phyloP scores from a whole-genome alignment of 208 protist species.

The Phytomonas francai region DNA sequence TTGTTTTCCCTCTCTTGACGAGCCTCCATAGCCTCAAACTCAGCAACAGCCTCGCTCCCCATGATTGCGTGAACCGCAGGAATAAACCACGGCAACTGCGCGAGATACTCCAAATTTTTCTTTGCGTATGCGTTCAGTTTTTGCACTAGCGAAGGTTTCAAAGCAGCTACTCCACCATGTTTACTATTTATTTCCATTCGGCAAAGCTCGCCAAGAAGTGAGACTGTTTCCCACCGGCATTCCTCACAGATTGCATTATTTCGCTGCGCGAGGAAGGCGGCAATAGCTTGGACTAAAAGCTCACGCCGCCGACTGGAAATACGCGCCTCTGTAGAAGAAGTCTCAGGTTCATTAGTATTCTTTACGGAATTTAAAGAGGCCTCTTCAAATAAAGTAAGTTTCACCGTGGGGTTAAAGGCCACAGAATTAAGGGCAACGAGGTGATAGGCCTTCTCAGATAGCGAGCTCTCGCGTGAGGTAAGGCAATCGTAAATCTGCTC shows the following conservation, averaged over 20 bases:
- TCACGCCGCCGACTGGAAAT: constrained; percentile 28
- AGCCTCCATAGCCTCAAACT: no score
- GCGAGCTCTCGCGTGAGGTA: constrained; percentile 23
- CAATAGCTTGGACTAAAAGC: constrained; percentile 42
- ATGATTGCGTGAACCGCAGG: constrained; percentile 40
- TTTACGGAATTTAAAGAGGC: not conserved
- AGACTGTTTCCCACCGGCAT: constrained; percentile 77
- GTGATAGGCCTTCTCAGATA: constrained; percentile 62
- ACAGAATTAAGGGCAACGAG: constrained; percentile 73
- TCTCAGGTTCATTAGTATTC: not conserved
- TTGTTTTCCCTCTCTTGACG: no score
- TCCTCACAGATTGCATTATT: constrained; percentile 56
- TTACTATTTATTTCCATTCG: constrained; percentile 31
- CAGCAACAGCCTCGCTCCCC: not conserved
- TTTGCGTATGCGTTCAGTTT: constrained; percentile 60
- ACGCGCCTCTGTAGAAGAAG: not conserved
- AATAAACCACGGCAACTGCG: constrained; percentile 65
- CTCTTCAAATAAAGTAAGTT: constrained; percentile 70
- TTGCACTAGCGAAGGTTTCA: constrained; percentile 25
- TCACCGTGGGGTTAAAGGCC: constrained; percentile 75
- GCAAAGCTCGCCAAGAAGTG: constrained; percentile 73
- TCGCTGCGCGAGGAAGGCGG: constrained; percentile 70
- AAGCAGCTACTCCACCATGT: constrained; percentile 9
- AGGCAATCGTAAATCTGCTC: constrained; percentile 69
- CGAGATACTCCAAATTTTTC: constrained; percentile 63